Evolutionary conservation across 2,329 filamentous ascomycete genomes (phyloP), one percentile per base, ranked within the genome.

Genomic region (Diplodia intermedia): DNA sequence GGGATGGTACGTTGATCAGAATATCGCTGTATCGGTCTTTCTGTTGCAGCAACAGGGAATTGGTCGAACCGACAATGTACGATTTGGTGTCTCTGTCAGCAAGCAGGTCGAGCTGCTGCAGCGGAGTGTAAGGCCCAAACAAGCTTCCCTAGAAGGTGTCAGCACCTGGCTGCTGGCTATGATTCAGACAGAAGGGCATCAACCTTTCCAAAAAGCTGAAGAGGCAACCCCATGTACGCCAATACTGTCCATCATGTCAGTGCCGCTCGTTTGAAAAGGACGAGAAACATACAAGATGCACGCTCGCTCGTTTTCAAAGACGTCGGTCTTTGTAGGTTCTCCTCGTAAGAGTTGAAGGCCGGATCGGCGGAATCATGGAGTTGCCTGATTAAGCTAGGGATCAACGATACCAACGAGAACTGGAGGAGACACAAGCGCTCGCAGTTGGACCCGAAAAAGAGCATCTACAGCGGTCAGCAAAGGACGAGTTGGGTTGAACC

Each of bases 1-100:
- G 31, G 40, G 12, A 3, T 18, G 50, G 11, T 75, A 85, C 83
- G 76, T 99, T 97, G 77, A 99, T 93, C 69, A 99, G 85, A 43
- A 98, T 93, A 75, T 99, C 95, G 78, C 93, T 97, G 78, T 99
- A 98, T 54, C 93, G 89, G 77, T 99, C 94, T 78, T 90, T 96
- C 78, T 99, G 95, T 75, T 97, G 94, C 12, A 99, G 83, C 40
- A 99, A 85, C 29, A 99, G 85, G 6, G 93, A 97, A 78, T 99
- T 99, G 47, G 95, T 99, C 72, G 94, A 97, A 71, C 95, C 95
- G 68, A 99, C 94, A 66, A 99, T 91, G 75, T 98, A 99, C 1
- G 94, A 97, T 81, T 97, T 98, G 23, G 95, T 98, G 52, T 93
- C 92, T 73, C 93, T 89, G 79, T 98, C 94, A 65, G 94, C 94